These are phyloP conservation scores for Pythium dissimile DNA, from an alignment of 352 stramenopile genomes.

Conservation along the genomic window DNA sequence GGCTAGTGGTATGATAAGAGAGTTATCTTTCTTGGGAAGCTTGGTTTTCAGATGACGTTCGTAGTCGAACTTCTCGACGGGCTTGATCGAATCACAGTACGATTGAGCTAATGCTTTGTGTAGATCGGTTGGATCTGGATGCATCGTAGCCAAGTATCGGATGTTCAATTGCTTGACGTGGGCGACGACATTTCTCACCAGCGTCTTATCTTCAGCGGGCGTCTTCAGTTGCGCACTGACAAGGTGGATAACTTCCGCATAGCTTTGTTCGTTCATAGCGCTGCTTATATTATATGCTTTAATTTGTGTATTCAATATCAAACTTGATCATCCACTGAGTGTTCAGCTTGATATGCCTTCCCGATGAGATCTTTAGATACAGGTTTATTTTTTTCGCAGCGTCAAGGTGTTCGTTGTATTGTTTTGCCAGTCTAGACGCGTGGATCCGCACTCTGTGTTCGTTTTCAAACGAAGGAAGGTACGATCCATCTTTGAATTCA, in stretches of 20 bases:
- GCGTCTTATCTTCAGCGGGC: background rate
- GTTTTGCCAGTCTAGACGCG: background rate
- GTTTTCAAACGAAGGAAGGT: background rate
- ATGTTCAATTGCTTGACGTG: background rate
- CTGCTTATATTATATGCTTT: no score
- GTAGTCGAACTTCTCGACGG: no score
- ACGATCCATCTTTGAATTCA: background rate
- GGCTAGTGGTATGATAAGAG: no score
- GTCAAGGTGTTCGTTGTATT: background rate
- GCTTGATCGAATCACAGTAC: background rate
- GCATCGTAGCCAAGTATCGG: background rate
- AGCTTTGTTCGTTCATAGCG: no score
- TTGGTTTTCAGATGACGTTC: no score
- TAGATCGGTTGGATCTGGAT: no score
- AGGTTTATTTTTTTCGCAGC: background rate
- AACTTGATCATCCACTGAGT: conserved; percentile 1
- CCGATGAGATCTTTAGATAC: background rate
- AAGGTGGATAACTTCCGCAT: no score
- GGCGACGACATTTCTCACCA: background rate
- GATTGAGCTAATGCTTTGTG: background rate
- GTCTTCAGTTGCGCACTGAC: background rate
- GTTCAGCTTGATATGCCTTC: background rate
- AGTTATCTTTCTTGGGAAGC: no score
- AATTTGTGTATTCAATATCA: conserved; percentile 4
- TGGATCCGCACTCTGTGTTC: background rate